Conservation (phyloP, 345 rosid species). For the Gossypium ekmanianum region DNA sequence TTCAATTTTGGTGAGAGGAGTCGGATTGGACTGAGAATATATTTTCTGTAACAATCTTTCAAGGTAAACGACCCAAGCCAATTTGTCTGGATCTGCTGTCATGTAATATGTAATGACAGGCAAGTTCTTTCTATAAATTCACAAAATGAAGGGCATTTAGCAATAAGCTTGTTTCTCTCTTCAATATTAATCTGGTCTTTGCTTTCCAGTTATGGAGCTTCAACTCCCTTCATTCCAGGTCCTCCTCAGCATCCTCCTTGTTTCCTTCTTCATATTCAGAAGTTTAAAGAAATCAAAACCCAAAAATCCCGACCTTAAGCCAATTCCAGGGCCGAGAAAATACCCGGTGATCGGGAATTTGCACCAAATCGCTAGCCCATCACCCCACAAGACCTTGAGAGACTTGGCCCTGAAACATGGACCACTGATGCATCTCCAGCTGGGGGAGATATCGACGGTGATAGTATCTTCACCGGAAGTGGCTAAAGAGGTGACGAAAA, state of each 20-base stretch:
- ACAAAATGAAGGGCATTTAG: neutral
- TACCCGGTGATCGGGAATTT: neutral
- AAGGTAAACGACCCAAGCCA: neutral
- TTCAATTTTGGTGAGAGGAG: too few species aligned
- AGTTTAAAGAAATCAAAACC: neutral
- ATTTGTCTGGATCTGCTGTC: neutral
- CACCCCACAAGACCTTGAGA: neutral
- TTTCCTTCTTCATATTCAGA: neutral
- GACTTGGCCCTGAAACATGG: constrained; percentile 12
- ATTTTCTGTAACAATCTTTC: neutral
- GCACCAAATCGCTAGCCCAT: neutral
- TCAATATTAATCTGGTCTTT: neutral
- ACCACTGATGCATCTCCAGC: constrained; percentile 9
- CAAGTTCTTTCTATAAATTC: neutral
- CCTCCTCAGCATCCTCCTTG: neutral
- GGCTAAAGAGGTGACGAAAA: neutral
- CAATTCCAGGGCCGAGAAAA: neutral
- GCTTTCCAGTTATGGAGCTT: neutral
- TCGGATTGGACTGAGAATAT: too few species aligned
- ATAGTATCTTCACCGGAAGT: constrained; percentile 5
- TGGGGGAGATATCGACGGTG: neutral
- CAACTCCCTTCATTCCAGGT: neutral
- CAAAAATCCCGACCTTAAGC: neutral
- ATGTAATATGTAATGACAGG: neutral
- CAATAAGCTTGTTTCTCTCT: neutral